Base-by-base conservation (phyloP, 2,329 filamentous ascomycete genomes). In the Volutella citrinella region DNA sequence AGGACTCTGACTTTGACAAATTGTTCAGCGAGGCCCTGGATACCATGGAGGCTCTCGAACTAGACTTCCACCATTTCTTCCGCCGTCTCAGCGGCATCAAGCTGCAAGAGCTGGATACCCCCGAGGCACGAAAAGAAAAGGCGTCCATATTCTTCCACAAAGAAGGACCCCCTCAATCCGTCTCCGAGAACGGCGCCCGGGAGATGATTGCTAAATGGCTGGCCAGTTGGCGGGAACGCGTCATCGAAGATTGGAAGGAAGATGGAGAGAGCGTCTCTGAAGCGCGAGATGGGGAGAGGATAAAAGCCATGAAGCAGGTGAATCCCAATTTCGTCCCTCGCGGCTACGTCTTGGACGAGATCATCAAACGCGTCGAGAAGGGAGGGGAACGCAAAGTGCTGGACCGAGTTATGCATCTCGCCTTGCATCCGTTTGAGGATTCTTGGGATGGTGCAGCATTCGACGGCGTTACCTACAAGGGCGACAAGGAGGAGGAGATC, bases 61-160 rank as follows among this genome's bases (percentile, higher is more conserved):
- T 98, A 4, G 93, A 98, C 59, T 98, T 96, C 62, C 87, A 95
- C 55, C 86, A 94, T 52, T 93, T 94, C 58, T 97, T 97, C 73
- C 78, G 94, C 23, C 77, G 83, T 8, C 69, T 98, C 1, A 84
- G 83, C 32, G 63, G 66, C 14, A 54, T 95, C 13, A 74, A 66
- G 19, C 42, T 88, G 2, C 62, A 63, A 1, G 76, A 87, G 5
- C 56, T 95, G 7, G 73, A 76, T 18, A 84, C 79, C 0, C 74
- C 82, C 17, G 75, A 82, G 14, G 66, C 71, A 29, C 69, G 87
- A 32, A 74, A 74, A 42, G 70, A 80, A n/a, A 57, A 51, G 23
- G 87, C 90, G 0, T 70, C 71, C 1, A 59, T 78, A 0, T 96
- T 98, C 64, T 94, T 95, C 69, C 84, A 93, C 56, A 67, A 70